A percentile compares a stretch with the other conserved stretches of the same genome.
Evolutionary conservation across 441 rosid species (phyloP).

Genomic region (Omphalea diandra): DNA sequence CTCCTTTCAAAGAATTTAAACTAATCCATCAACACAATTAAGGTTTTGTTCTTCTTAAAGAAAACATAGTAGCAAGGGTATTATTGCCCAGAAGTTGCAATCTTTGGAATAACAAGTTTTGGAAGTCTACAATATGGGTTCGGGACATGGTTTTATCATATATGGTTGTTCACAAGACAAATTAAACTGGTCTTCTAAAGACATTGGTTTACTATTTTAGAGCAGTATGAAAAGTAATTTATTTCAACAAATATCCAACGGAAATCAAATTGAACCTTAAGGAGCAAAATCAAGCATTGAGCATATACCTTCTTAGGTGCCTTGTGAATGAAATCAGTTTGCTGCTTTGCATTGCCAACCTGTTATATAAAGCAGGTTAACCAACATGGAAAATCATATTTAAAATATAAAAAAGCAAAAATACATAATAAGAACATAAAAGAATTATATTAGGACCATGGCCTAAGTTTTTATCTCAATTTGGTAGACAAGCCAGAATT

Average conservation of each 20-base stretch:
- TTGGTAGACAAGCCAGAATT: neutral
- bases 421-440: neutral
- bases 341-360: constrained; percentile 71
- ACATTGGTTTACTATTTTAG: neutral
- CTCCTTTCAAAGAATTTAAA: neutral
- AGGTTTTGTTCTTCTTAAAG: no score
- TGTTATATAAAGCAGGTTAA: constrained; percentile 29
- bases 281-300: constrained; percentile 12
- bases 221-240: neutral
- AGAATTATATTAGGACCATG: neutral
- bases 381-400: neutral
- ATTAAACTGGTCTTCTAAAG: neutral
- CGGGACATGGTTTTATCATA: neutral
- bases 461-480: neutral
- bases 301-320: constrained; percentile 63
- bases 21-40: neutral
- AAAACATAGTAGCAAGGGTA: neutral
- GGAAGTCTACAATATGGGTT: neutral
- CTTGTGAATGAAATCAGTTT: constrained; percentile 71
- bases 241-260: neutral
- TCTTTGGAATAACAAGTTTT: neutral
- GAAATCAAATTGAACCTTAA: neutral
- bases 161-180: neutral
- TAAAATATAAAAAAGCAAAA: neutral
- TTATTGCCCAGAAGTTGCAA: neutral